Base-by-base conservation (phyloP, 1,139 yeast genomes). In the Scheffersomyces quercinus region DNA sequence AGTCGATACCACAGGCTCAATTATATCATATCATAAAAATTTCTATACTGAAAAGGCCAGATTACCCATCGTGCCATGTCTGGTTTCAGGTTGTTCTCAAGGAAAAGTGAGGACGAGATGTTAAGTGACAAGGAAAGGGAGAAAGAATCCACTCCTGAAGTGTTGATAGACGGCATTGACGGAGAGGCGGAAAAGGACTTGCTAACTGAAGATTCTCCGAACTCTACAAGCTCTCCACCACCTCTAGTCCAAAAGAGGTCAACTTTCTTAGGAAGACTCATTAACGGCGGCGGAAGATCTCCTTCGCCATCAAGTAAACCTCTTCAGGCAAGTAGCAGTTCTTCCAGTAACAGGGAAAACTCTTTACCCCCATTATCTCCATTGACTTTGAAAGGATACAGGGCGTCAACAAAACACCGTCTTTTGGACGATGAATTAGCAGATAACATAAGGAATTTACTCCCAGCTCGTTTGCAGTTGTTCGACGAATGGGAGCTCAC, bases 391-490 rank as follows among this genome's bases (percentile, higher is more conserved):
- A 38, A 32, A 0, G 97, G 96, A 0, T 88, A 85, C 58, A 68
- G 70, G 30, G 56, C 67, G 0, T 62, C 69, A 2, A 86, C 95
- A 1, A 78, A 72, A 44, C 80, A 80, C 49, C 72, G 76, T 49
- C 65, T 91, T 9, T 57, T 93, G 47, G 74, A 75, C 14, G 53
- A 58, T 1, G 85, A 80, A 38, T 67, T 91, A 53, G 93, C 95
- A 1, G 85, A 78, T 46, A 90, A 88, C 47, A 75, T 93, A 33
- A 73, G 97, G 38, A 70, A 73, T 35, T 72, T 89, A 43, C 61
- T 91, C 45, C 97, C 98, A 0, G 77, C 88, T 4, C 70, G 97
- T 39, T 70, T 88, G 35, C 97, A 89, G 59, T 70, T 91, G 26
- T 80, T 80, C 52, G 84, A 84, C 36, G 77, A 77, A 9, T 95